Percentiles rank a stretch among this genome's conserved stretches.
Conservation (phyloP, 2,329 filamentous ascomycete genomes). For the Xylariaceae sp. region DNA sequence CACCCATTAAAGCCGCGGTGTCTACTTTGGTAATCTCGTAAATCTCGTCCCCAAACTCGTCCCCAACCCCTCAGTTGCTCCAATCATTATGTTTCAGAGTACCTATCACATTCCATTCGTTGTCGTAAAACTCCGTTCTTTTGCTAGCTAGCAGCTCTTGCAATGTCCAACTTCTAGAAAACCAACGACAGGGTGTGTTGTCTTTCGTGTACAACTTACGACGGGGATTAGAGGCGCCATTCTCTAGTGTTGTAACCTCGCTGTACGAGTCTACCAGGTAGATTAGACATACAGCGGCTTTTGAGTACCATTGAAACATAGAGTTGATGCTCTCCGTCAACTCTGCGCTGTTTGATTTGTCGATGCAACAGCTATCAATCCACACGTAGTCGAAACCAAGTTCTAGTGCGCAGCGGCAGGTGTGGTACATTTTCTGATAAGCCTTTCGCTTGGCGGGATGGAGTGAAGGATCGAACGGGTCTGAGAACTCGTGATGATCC, state of each 20-base stretch:
- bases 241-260: neutral
- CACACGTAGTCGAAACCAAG: neutral
- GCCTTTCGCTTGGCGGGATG: neutral
- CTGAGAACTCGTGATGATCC: neutral
- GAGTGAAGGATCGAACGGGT: neutral
- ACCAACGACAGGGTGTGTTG: neutral
- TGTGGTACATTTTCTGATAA: neutral
- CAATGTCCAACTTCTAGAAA: neutral
- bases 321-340: neutral
- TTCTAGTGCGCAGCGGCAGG: neutral
- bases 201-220: neutral
- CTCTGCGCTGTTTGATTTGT: constrained; percentile 1
- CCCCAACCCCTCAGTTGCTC: too few relatives aligned
- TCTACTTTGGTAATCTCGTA: neutral
- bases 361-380: constrained; percentile 7
- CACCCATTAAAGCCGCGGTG: neutral
- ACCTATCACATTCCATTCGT: neutral
- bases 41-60: neutral
- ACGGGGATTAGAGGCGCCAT: neutral
- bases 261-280: neutral
- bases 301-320: constrained; percentile 6
- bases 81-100: neutral
- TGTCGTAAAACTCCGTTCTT: neutral
- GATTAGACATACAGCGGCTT: constrained; percentile 2
- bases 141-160: neutral